Evolutionary conservation across 441 rosid genomes (phyloP), one percentile per base, ranked within the genome.

Genomic region (Mallotus repandus): DNA sequence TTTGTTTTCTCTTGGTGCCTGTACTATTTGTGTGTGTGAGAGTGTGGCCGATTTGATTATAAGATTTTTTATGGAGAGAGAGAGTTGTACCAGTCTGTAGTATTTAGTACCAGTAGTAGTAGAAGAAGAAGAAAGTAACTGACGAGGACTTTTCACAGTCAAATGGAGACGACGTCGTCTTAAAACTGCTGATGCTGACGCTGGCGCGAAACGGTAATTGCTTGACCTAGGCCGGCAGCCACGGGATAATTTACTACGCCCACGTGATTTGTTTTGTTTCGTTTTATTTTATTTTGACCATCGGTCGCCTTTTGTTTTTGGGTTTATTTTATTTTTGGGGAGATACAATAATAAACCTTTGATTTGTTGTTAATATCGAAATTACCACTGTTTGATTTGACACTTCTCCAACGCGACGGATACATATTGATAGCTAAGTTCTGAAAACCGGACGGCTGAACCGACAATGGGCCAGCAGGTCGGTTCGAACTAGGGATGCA

Each of bases 141-240:
- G 76, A 29, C 55, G 56, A 52, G 75, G 35, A 45, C 48, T 9
- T 45, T 35, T 48, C 55, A 15, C 67, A 54, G 63, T 45, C 54
- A 73, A 73, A 64, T 25, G 9, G 5, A 73, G 21, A 73, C 63
- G 76, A 63, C 63, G 70, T 54, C 76, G 76, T 50, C 5, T 45
- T 45, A 35, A 35, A 35, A 35, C 41, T 35, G 41, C 5, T 35
- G 4, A 35, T 35, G 41, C 4, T 35, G 41, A 1, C 6, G 9
- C 48, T 45, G 48, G 48, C 48, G 48, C 48, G 48, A 45, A 11
- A 45, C 2, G 53, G 13, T 69, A 9, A 53, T 64, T 43, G 9
- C 64, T 63, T 69, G 64, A 43, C 70, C 70, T 54, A 18, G 76
- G 76, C 76, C 70, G 76, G 76, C 76, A 55, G 22, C 25, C 75